Evolutionary conservation across 768 basidiomycete genomes (phyloP), one percentile per base, ranked within the genome.

Genomic region (Kwoniella bestiolae): DNA sequence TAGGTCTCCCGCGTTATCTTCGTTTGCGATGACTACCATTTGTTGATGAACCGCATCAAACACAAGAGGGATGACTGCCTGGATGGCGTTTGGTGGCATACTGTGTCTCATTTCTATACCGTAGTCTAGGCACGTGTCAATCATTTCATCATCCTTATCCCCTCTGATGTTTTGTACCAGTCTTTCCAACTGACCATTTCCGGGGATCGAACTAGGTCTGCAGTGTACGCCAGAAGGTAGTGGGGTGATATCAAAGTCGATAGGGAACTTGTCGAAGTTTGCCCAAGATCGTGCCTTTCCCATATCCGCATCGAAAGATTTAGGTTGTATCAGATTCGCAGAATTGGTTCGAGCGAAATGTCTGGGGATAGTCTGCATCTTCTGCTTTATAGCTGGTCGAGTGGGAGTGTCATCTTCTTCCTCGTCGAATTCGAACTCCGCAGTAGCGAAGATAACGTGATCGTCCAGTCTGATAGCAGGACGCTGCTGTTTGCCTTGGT

Each of bases 101-200:
- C 81, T 75, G 0, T 84, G 80, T 28, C 16, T 82, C 18, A 84
- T 69, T 26, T 66, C 51, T 34, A 82, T 63, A 7, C 74, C 80
- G 47, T 81, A 79, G 1, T 64, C 75, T 3, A 49, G 14, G 32
- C 58, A 60, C 1, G 75, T 57, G 12, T 73, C 64, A 9, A 71
- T 57, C 26, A 82, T 77, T 4, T 69, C 63, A 6, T 31, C 25
- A 66, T 16, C 9, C 11, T 25, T 18, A 14, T 16, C 3, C 31
- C 79, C 73, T 23, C 79, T 75, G 21, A 84, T 66, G 56, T 84
- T 56, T n/a, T 82, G 72, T 52, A 87, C 65, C 16, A 91, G 83
- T 25, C 89, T 86, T 61, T 84, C 77, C 18, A 93, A 85, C 72
- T 84, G 83, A 0, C 90, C 89, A 63, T 83, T 87, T 7, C 84